Base-by-base conservation (phyloP, 2,329 filamentous ascomycete genomes). In the Arthrobotrys iridis region DNA sequence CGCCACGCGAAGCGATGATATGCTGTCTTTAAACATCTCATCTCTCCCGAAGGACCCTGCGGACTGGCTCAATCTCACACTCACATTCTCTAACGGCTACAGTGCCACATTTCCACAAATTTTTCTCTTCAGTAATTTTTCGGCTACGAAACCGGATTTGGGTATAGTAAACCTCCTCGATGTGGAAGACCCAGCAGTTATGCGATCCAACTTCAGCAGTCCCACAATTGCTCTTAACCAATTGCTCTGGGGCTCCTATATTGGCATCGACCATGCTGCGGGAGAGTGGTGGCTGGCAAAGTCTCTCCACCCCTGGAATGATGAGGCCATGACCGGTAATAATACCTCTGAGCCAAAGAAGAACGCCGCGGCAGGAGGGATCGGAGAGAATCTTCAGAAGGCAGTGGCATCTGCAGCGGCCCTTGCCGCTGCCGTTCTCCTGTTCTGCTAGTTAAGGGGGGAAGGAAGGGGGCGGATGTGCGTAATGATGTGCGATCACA, bases 211-310 rank as follows among this genome's bases (percentile, higher is more conserved):
- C n/a, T n/a, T 67, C 37, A 20, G 18, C 20, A n/a, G 52, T 15
- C 65, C 55, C 18, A 22, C 35, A 13, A 28, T 70, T 43, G 22
- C 30, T 43, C 11, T 62, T 5, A 33, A 30, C 65, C 35, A 46
- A 24, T 33, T 70, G 22, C 10, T 60, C 22, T 20, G 30, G 3
- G 35, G 22, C 7, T 70, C 65, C 3, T 65, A 73, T 52, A 45
- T 73, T 15, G 68, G 68, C 11, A 59, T 65, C n/a, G 50, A 73
- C 26, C 35, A 65, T 4, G 37, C 46, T 45, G 52, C 68, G 15
- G 59, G 35, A 30, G 68, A 73, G 26, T 65, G 59, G 59, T 73
- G 59, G 59, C 24, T 67, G 26, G 52, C 65, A 11, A 41, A 45
- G 55, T 41, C 40, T 8, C 50, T 59, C 11, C 40, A 48, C 24